Evolutionary conservation across 768 basidiomycete species (phyloP).

Genomic region (Guyanaporus albipodus): DNA sequence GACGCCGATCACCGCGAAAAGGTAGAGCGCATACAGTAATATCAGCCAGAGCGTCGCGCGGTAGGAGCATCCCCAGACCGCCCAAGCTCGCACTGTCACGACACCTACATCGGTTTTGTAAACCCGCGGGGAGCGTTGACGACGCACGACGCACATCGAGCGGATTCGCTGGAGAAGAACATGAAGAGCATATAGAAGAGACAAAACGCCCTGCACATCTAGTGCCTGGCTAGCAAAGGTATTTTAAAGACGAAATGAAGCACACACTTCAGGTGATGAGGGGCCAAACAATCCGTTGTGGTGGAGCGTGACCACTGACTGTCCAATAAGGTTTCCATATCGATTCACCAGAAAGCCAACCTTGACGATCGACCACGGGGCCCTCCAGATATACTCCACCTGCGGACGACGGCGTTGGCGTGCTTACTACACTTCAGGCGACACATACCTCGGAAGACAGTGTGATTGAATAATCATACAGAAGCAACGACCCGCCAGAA

Average conservation of each 20-base stretch:
- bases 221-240: not conserved
- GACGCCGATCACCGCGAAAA: slow-evolving; percentile 1
- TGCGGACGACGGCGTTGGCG: not conserved
- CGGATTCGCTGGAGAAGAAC: slow-evolving; percentile 11
- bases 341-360: slow-evolving; percentile 13
- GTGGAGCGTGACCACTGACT: slow-evolving; percentile 4
- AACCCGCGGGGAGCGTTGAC: too few species aligned
- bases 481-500: not conserved
- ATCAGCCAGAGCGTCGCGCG: slow-evolving; percentile 4
- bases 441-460: slow-evolving; percentile 8
- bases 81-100: slow-evolving; percentile 20
- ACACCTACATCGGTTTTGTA: slow-evolving; percentile 11
- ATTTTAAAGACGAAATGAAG: too few species aligned
- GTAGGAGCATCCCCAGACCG: slow-evolving; percentile 15
- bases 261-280: not conserved
- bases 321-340: slow-evolving; percentile 16
- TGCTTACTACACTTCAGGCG: too few species aligned
- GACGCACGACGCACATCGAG: slow-evolving; percentile 4
- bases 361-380: slow-evolving; percentile 13
- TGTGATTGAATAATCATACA: slow-evolving; percentile 12
- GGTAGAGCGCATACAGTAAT: slow-evolving; percentile 4
- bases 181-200: slow-evolving; percentile 8
- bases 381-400: slow-evolving; percentile 12
- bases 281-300: not conserved
- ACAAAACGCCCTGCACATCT: slow-evolving; percentile 12